A percentile compares a stretch with the other conserved stretches of the same genome.
phyloP scores from a whole-genome alignment of 179 eudicot genomes.

The Patellifolia procumbens region DNA sequence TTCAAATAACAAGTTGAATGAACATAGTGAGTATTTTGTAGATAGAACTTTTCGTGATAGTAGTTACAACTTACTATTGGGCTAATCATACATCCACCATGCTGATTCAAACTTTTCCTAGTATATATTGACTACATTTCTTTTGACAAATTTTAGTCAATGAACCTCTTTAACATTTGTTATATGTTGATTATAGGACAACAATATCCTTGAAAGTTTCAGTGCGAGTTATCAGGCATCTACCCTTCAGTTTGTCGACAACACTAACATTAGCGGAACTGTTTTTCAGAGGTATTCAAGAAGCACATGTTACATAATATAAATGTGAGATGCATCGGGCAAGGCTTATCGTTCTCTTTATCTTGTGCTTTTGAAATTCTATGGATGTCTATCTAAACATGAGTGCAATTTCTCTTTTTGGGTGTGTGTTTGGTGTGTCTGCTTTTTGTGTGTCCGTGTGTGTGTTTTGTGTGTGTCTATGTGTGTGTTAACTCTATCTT shows the following conservation, averaged over 20 bases:
- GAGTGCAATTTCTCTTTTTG: neutral
- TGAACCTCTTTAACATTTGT: neutral
- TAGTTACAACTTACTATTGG: slow-evolving; percentile 2
- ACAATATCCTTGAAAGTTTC: slow-evolving; percentile 75
- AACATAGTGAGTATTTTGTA: neutral
- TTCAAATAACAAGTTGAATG: neutral
- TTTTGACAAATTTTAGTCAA: neutral
- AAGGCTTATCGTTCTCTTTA: neutral
- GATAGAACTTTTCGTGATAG: neutral
- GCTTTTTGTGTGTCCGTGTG: too few relatives aligned
- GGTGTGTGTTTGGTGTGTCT: neutral
- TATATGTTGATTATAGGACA: slow-evolving; percentile 47
- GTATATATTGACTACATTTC: neutral
- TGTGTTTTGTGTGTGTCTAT: too few relatives aligned
- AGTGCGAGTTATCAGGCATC: slow-evolving; percentile 71
- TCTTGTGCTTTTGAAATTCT: neutral
- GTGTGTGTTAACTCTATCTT: too few relatives aligned
- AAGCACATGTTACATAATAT: neutral
- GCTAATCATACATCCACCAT: neutral
- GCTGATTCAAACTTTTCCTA: neutral
- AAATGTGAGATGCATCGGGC: slow-evolving; percentile 1
- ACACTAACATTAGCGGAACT: slow-evolving; percentile 57
- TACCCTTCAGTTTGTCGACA: slow-evolving; percentile 63
- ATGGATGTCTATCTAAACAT: neutral
- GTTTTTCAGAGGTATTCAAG: slow-evolving; percentile 72